A percentile compares a stretch with the other conserved stretches of the same genome.
Conservation (phyloP, 129 eudicot species). For the Flaveria bidentis region DNA sequence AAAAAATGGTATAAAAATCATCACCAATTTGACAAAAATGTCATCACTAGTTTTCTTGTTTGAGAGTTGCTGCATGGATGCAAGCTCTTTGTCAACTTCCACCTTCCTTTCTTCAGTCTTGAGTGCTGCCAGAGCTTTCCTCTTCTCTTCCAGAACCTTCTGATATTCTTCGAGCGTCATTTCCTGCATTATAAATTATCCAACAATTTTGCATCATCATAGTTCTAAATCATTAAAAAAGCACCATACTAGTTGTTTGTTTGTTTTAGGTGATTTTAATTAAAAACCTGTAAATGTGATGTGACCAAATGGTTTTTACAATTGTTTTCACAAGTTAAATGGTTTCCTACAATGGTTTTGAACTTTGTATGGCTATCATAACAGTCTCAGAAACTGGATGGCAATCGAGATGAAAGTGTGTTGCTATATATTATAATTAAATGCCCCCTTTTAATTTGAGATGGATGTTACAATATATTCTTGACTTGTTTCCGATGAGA, state of each 20-base stretch:
- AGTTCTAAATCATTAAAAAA: neutral
- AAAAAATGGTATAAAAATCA: neutral
- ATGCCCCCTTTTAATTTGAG: no score
- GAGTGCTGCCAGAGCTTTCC: conserved; percentile 68
- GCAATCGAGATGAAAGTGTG: no score
- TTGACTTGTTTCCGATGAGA: no score
- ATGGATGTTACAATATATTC: no score
- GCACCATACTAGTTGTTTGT: neutral
- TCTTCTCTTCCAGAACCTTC: conserved; percentile 82
- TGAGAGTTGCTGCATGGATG: conserved; percentile 82
- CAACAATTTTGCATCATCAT: neutral
- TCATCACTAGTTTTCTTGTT: conserved; percentile 81
- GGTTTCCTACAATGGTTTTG: no score
- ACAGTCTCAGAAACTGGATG: no score
- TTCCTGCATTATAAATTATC: conserved; percentile 45
- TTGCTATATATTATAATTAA: no score
- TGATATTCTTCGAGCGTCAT: conserved; percentile 98
- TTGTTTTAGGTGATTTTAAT: neutral
- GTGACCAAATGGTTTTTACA: neutral
- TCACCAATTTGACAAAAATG: conserved; percentile 77
- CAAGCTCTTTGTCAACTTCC: conserved; percentile 68
- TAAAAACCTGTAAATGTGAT: neutral
- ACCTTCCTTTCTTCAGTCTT: conserved; percentile 93
- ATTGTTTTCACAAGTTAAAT: no score
- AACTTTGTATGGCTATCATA: no score